Base-by-base conservation (phyloP, 108 stramenopile genomes). In the Poteriospumella lacustris region DNA sequence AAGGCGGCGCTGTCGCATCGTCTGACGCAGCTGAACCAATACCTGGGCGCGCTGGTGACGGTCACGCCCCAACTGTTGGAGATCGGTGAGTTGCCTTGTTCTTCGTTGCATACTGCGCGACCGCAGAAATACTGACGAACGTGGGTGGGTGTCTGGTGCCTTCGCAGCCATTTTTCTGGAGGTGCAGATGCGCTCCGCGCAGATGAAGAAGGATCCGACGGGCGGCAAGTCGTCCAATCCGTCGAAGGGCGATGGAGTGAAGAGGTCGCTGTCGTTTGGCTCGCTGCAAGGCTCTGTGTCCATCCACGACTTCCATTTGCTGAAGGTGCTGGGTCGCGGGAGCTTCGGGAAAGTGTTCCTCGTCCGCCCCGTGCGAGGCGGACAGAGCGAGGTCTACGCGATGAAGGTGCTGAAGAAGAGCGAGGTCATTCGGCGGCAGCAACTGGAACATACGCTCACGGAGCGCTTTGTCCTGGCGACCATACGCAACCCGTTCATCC, bases 401-500 rank as follows among this genome's bases (percentile, higher is more conserved):
- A 64, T 64, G 60, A 64, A 73, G 33, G 70, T 56, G 19, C 70
- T 73, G 3, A 5, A 34, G 12, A 73, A 73, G 31, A 3, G 31
- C 31, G 70, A 73, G 15, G 70, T 73, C 31, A 33, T 52, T 24
- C 12, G 31, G 5, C 26, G 70, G 36, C 43, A 73, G 24, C 70
- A 73, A 56, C 31, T 73, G 19, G 70, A 73, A 28, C 70, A 73
- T 24, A 73, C 70, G 5, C 12, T 73, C n/a, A 26, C 41, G 5
- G 70, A 73, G 70, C 36, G 70, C 24, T 26, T 26, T 19, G 36
- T 73, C 12, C 12, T 73, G 70, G 70, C 70, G 9, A 39, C 15
- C 9, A 73, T 56, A 31, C 60, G 41, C 58, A 88, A 90, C 80
- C 88, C 88, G 28, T 90, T 90, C 68, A 79, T 90, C 26, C 85